Evolutionary conservation across 2,329 filamentous ascomycete genomes (phyloP).

Genomic region (Clarireedia homoeocarpa): DNA sequence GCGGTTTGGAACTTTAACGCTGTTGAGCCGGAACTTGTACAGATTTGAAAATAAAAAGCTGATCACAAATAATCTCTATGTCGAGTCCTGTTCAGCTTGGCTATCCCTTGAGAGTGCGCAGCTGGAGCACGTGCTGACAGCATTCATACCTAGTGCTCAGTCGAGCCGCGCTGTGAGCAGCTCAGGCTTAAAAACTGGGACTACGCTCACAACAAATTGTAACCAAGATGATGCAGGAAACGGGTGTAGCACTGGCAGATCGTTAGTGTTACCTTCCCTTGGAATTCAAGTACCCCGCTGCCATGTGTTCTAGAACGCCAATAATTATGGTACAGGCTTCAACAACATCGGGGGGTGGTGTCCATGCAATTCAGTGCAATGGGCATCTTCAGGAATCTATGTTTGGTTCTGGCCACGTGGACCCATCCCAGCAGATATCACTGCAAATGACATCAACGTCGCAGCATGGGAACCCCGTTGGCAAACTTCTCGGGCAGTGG

Average conservation of each 20-base stretch:
- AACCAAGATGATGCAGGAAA: constrained; percentile 38
- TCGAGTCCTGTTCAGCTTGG: not conserved
- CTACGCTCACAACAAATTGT: constrained; percentile 27
- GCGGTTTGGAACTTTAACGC: not conserved
- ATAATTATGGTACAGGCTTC: constrained; percentile 56
- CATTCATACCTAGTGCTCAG: no score
- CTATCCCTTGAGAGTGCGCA: not conserved
- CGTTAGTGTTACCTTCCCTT: not conserved
- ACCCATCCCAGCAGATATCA: constrained; percentile 58
- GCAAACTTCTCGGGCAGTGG: constrained; percentile 51
- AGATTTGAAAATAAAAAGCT: no score
- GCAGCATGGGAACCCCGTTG: constrained; percentile 55
- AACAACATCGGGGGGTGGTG: constrained; percentile 54
- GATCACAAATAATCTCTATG: not conserved
- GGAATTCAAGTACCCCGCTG: not conserved
- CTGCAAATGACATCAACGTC: constrained; percentile 46
- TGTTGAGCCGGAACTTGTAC: not conserved
- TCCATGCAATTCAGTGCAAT: constrained; percentile 55
- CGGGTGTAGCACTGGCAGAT: constrained; percentile 26
- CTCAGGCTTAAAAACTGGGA: constrained; percentile 35
- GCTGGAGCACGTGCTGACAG: no score
- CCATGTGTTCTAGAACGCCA: constrained; percentile 25
- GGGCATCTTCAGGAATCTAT: constrained; percentile 58
- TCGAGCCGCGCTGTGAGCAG: constrained; percentile 31
- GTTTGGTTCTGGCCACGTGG: constrained; percentile 68